A percentile compares a stretch with the other conserved stretches of the same genome.
Evolutionary conservation across 805 yeast species (phyloP).

Genomic region (Cyberlindnera meyerae): DNA sequence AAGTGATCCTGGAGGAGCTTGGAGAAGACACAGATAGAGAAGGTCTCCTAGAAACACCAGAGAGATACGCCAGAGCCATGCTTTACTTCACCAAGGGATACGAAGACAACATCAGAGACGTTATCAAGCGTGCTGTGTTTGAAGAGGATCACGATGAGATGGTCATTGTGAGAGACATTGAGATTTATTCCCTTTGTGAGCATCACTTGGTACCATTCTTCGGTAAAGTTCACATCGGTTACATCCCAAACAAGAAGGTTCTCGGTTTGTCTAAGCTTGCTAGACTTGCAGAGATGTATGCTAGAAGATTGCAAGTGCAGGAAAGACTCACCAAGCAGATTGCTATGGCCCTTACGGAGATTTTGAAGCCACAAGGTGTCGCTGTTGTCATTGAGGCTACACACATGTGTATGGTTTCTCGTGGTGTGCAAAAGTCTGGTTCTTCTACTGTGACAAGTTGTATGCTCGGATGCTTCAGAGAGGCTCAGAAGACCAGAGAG

Average conservation of each 20-base stretch:
- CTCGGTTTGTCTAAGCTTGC: constrained; percentile 92
- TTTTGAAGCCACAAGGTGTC: constrained; percentile 90
- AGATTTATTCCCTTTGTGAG: constrained; percentile 88
- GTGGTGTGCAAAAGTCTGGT: constrained; percentile 96
- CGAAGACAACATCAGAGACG: constrained; percentile 83
- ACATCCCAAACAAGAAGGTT: constrained; percentile 91
- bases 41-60: constrained; percentile 91
- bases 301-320: constrained; percentile 95
- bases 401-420: constrained; percentile 98
- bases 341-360: constrained; percentile 91
- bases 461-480: constrained; percentile 94
- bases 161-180: constrained; percentile 96
- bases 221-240: constrained; percentile 97
- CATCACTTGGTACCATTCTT: constrained; percentile 97
- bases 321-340: constrained; percentile 95
- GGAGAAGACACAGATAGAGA: constrained; percentile 91
- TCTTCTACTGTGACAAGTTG: constrained; percentile 92
- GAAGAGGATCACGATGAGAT: constrained; percentile 98
- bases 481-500: constrained; percentile 91
- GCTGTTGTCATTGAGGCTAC: constrained; percentile 98
- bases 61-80: constrained; percentile 95
- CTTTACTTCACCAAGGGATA: constrained; percentile 93
- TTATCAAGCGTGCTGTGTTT: constrained; percentile 90
- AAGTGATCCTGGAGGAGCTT: constrained; percentile 58
- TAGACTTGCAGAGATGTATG: constrained; percentile 93